Evolutionary conservation across 495 filamentous ascomycete genomes (phyloP), one percentile per base, ranked within the genome.

Genomic region (Trichoderma asperelloides): DNA sequence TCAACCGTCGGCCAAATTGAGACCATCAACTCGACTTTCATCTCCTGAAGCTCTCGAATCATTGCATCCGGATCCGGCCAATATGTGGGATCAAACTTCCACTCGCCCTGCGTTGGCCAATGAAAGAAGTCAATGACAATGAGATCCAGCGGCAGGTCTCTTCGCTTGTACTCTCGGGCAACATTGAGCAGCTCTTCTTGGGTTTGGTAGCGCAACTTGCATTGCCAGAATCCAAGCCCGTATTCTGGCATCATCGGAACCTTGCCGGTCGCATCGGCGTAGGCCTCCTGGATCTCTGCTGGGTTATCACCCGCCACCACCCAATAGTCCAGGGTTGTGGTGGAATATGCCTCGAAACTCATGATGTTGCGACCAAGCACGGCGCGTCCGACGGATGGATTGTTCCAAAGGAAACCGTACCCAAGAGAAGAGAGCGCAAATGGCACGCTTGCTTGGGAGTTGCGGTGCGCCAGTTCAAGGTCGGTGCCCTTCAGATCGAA

Each of bases 231-330:
- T 0, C 85, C 85, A 23, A 86, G 78, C 8, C 85, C 85, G 64
- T 85, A 86, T 65, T 86, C 84, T 2, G 85, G 85, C 85, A 87
- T 87, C 81, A 82, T 82, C 0, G 85, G 85, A 0, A 81, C 83
- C 55, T 77, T 79, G 3, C 84, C 85, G 0, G 83, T 82, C 16
- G 78, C 80, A 18, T 71, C 72, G 7, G 79, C 78, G 72, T 86
- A 87, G 0, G 79, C 76, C 67, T 83, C 74, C 30, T 78, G 79
- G 65, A 86, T 85, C 55, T 85, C 79, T 0, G 77, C 76, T 0
- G 84, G 84, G 3, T 72, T 78, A 63, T 85, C 80, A 6, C 82
- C 84, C 7, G 82, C 82, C 9, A 86, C 82, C 67, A 86, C 74
- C 84, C 84, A 87, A 68, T 84, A 86, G 64, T 87, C 85, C 55